Conservation (phyloP, 2,329 filamentous ascomycete genomes). For the Colletotrichum kahawae region DNA sequence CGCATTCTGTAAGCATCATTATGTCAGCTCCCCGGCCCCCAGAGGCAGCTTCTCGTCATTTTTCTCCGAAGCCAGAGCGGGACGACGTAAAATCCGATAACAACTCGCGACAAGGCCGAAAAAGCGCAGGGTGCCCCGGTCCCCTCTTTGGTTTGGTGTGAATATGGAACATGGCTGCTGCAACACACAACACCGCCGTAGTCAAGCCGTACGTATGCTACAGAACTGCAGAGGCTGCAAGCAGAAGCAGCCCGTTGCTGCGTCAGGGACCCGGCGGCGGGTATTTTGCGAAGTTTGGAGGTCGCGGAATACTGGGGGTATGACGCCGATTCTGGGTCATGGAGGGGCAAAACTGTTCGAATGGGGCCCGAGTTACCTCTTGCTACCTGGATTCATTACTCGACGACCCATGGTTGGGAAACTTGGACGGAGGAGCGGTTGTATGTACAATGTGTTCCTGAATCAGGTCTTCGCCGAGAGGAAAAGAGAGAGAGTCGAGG, state of each 20-base stretch:
- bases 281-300: not conserved
- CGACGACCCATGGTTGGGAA: not conserved
- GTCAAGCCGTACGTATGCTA: not conserved
- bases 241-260: not conserved
- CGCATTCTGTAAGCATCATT: not conserved
- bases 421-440: not conserved
- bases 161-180: not conserved
- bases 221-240: not conserved
- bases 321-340: constrained; percentile 20
- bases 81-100: not conserved
- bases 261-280: not conserved
- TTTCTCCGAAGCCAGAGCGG: not conserved
- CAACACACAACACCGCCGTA: not conserved
- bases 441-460: not conserved
- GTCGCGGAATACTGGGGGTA: constrained; percentile 15
- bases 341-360: constrained; percentile 10
- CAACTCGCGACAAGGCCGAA: not conserved
- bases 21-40: not conserved
- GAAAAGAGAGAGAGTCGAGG: not conserved
- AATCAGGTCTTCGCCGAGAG: not conserved
- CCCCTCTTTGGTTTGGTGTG: not conserved
- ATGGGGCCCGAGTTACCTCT: not conserved
- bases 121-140: not conserved
- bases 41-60: not conserved
- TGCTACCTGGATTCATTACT: not conserved